Base-by-base conservation (phyloP, 352 stramenopile species). In the Phytophthora pini region DNA sequence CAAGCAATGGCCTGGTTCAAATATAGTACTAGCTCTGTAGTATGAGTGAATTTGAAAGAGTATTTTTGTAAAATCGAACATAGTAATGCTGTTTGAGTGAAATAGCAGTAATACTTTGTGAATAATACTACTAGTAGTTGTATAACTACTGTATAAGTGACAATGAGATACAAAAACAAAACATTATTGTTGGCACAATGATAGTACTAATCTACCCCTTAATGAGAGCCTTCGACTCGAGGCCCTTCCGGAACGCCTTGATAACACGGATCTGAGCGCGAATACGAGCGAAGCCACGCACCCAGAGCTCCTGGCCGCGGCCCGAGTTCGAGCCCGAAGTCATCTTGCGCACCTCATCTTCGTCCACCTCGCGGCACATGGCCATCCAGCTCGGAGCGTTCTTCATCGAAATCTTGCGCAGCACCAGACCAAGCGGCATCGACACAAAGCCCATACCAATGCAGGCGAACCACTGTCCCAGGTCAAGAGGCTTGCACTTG, bases 251-350 rank as follows among this genome's bases (percentile, higher is more conserved):
- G 66, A 91, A 91, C 3, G 82, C 82, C 53, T 87, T 87, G 48
- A 91, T 56, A 32, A 91, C 82, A 45, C 82, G 82, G 39, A 91
- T 75, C 59, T 91, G 82, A 20, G 82, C 77, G 11, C 74, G 74
- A 47, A 91, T 61, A 20, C 78, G 80, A 8, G 72, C 61, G 44
- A 91, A 77, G 10, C 76, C 64, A 43, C 76, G 76, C 26, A 87
- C 61, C 77, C 82, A 91, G 0, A 89, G 74, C 47, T 89, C 74
- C 65, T 87, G 72, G 11, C 79, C 78, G 43, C 68, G 76, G 17
- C 31, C 11, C 17, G 17, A 20, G 31, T 6, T 34, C 8, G 31
- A 34, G 7, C 55, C 62, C 24, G 70, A 76, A 15, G 41, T 74
- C 13, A 74, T 65, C 38, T 66, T 60, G 41, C 61, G 68, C 39